Percentiles rank a stretch among this genome's conserved stretches.
These are phyloP conservation scores for Santalum album DNA, from an alignment of 164 flowering plant species.

Conservation along the genomic window DNA sequence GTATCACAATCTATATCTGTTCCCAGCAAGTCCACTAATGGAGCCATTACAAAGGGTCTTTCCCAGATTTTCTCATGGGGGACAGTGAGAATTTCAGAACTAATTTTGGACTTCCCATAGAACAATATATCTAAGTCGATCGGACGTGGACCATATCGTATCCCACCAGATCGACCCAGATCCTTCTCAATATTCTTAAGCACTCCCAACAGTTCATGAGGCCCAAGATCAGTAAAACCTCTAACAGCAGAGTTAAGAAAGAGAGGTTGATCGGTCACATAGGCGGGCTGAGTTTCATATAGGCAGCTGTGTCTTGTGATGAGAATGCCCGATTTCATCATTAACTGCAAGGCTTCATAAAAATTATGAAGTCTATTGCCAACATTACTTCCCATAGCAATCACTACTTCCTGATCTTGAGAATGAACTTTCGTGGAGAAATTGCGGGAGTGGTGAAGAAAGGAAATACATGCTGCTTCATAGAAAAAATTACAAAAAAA, in stretches of 20 bases:
- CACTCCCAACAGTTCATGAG: constrained; percentile 57
- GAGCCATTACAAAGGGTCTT: constrained; percentile 92
- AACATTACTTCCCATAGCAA: constrained; percentile 94
- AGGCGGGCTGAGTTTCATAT: constrained; percentile 89
- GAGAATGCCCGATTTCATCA: constrained; percentile 61
- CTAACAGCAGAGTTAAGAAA: constrained; percentile 93
- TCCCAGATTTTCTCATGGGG: constrained; percentile 97
- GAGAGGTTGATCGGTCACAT: constrained; percentile 80
- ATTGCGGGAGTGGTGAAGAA: constrained; percentile 28
- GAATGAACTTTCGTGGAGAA: constrained; percentile 46
- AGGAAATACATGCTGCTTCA: constrained; percentile 28
- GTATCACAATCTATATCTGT: constrained; percentile 46
- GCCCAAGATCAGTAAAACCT: constrained; percentile 63
- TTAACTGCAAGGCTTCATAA: constrained; percentile 53
- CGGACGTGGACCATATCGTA: constrained; percentile 92
- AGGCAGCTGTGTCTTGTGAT: constrained; percentile 74
- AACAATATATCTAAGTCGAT: constrained; percentile 88
- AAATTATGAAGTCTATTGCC: constrained; percentile 71
- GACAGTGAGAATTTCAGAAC: constrained; percentile 57
- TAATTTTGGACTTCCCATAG: constrained; percentile 60
- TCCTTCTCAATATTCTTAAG: constrained; percentile 82
- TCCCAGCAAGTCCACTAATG: constrained; percentile 79
- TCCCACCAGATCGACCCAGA: constrained; percentile 75
- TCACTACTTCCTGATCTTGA: constrained; percentile 73
- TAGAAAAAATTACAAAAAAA: background rate